Evolutionary conservation across 2,329 filamentous ascomycete species (phyloP), one percentile per base, ranked within the genome.

Genomic region (Exophiala oligosperma): DNA sequence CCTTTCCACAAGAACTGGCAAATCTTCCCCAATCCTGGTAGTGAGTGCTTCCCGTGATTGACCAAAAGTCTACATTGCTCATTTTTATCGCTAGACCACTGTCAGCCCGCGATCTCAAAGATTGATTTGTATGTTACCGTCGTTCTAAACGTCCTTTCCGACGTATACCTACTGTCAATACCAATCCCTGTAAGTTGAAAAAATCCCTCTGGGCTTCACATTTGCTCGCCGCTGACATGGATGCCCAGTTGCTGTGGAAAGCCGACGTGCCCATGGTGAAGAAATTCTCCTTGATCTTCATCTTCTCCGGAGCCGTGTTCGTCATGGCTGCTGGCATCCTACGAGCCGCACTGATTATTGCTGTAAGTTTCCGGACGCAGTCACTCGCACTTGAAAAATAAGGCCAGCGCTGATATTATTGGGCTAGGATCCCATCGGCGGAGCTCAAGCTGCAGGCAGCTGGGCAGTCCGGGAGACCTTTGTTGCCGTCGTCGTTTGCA

Each of bases 101-200:
- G 80, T 58, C 79, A 80, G 56, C 74, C 78, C 6, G 80, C 79
- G 7, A 76, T 83, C 9, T 80, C 81, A 0, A 74, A 74, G 14
- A 76, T 78, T 49, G 74, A 82, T 49, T 72, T 83, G 38, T 82
- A 79, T 68, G 76, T 80, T n/a, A 80, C 76, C 1, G 77, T 81
- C 32, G 71, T 75, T 2, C 71, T 81, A 59, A 86, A 85, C 61
- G 76, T 84, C 2, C 63, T 72, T 1, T 86, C 83, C 2, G 84
- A 86, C 62, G 52, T 84, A 1, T 86, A 85, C 62, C 73, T 86
- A n/a, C 79, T 86, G 56, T 77, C 77, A 28, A 84, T 86, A 38
- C 82, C 83, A 0, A 72, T 84, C 3, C 82, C 83, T 1, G 81
- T 84, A 67, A 59, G 67, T 61, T 23, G n/a, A 17, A 12, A 38